Evolutionary conservation across 2,329 filamentous ascomycete genomes (phyloP).

Genomic region (Nothomitra cinnamomea): DNA sequence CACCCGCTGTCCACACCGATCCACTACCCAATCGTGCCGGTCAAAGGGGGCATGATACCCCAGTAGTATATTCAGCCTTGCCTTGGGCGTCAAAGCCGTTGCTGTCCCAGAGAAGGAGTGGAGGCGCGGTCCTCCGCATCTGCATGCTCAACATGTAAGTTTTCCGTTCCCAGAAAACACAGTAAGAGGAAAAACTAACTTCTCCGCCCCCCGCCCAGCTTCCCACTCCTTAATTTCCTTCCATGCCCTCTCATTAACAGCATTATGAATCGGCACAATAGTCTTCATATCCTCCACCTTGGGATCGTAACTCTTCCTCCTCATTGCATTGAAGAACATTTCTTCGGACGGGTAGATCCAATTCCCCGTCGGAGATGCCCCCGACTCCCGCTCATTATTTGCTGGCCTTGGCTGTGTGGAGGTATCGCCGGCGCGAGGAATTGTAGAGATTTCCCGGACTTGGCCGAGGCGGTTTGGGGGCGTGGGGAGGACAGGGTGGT

Average conservation of each 20-base stretch:
- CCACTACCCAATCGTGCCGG: slow-evolving; percentile 91
- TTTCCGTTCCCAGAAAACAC: no score
- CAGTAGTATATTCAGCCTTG: slow-evolving; percentile 62
- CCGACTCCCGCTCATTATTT: slow-evolving; percentile 62
- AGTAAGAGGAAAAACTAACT: no score
- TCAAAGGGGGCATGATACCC: slow-evolving; percentile 92
- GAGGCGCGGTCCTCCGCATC: slow-evolving; percentile 62
- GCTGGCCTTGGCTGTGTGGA: slow-evolving; percentile 29
- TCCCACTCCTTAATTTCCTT: slow-evolving; percentile 85
- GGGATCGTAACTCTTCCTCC: slow-evolving; percentile 68
- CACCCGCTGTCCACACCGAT: slow-evolving; percentile 67
- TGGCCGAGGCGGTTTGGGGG: slow-evolving; percentile 36
- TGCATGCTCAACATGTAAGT: no score
- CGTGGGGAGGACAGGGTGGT: slow-evolving; percentile 13
- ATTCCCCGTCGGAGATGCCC: slow-evolving; percentile 55
- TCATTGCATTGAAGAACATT: slow-evolving; percentile 97
- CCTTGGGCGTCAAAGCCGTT: slow-evolving; percentile 56
- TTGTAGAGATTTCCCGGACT: slow-evolving; percentile 60
- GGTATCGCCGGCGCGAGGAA: slow-evolving; percentile 33
- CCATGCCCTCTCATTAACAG: slow-evolving; percentile 95
- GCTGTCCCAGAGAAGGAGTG: slow-evolving; percentile 62
- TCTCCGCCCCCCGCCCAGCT: slow-evolving; percentile 38
- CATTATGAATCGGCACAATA: slow-evolving; percentile 94
- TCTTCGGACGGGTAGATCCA: slow-evolving; percentile 96
- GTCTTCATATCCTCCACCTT: slow-evolving; percentile 64